A percentile compares a stretch with the other conserved stretches of the same genome.
Evolutionary conservation across 2,329 filamentous ascomycete genomes (phyloP).

Genomic region (Geosmithia morbida): DNA sequence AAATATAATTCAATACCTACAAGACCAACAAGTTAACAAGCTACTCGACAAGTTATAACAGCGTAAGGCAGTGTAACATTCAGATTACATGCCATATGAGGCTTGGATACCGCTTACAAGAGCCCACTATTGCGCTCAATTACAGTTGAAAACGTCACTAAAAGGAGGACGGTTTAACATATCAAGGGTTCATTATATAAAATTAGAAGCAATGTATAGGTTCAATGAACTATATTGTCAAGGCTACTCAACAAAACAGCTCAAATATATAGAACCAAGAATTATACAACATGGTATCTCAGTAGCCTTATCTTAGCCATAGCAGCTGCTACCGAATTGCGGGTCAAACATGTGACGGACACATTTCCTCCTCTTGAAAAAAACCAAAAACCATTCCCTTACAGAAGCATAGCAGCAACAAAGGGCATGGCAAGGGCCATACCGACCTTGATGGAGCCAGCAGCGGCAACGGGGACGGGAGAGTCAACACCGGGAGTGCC

Average conservation of each 20-base stretch:
- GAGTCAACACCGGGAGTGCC: slow-evolving; percentile 1
- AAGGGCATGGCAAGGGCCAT: slow-evolving; percentile 3
- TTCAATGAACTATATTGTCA: neutral
- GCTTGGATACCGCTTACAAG: too few species aligned
- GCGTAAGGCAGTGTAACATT: too few species aligned
- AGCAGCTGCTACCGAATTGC: neutral
- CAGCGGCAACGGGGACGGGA: slow-evolving; percentile 2
- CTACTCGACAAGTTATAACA: too few species aligned
- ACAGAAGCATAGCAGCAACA: slow-evolving; percentile 3
- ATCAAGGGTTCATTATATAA: neutral
- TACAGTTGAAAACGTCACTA: neutral
- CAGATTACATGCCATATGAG: too few species aligned
- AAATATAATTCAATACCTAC: too few species aligned
- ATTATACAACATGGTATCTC: neutral
- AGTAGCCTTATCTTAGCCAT: neutral
- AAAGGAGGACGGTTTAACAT: neutral
- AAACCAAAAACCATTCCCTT: slow-evolving; percentile 1
- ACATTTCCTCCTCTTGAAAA: neutral
- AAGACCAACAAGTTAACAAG: too few species aligned
- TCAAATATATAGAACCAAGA: neutral
- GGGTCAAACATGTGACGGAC: neutral
- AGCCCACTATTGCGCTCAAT: neutral
- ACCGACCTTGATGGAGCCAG: slow-evolving; percentile 5
- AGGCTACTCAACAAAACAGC: neutral
- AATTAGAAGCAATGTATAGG: neutral